Conservation (phyloP, 2,329 filamentous ascomycete genomes). For the Xylariomycetidae sp. region DNA sequence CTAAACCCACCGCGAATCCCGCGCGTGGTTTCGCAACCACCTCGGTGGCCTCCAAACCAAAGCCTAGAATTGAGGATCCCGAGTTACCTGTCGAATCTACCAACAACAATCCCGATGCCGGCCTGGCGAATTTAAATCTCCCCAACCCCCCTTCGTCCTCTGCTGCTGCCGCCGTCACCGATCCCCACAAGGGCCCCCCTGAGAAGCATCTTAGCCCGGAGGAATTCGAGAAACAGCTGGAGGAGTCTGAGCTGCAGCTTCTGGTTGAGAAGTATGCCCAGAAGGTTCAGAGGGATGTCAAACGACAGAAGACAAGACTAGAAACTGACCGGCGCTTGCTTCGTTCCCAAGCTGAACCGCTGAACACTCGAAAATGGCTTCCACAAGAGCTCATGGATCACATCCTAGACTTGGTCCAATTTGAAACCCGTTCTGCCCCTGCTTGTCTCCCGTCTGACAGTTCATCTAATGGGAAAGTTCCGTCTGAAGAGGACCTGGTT, state of each 20-base stretch:
- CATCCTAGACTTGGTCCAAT: slow-evolving; percentile 67
- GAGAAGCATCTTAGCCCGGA: slow-evolving; percentile 63
- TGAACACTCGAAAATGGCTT: slow-evolving; percentile 75
- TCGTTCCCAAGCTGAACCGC: slow-evolving; percentile 68
- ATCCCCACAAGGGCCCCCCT: slow-evolving; percentile 1
- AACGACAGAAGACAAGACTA: slow-evolving; percentile 70
- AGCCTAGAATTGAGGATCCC: slow-evolving; percentile 58
- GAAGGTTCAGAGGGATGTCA: slow-evolving; percentile 75
- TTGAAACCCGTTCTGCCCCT: slow-evolving; percentile 56
- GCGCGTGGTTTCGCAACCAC: slow-evolving; percentile 92
- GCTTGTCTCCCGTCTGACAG: slow-evolving; percentile 45
- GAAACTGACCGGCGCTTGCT: slow-evolving; percentile 83
- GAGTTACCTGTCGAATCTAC: no score
- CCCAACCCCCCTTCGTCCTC: slow-evolving; percentile 5
- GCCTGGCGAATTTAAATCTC: slow-evolving; percentile 5
- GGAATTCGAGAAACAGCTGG: slow-evolving; percentile 83
- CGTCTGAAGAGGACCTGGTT: slow-evolving; percentile 72
- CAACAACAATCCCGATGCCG: slow-evolving; percentile 6
- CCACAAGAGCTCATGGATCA: slow-evolving; percentile 72
- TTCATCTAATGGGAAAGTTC: slow-evolving; percentile 44
- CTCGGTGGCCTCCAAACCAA: slow-evolving; percentile 83
- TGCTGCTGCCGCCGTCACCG: slow-evolving; percentile 1
- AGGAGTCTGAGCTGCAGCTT: slow-evolving; percentile 84
- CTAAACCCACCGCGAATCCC: slow-evolving; percentile 82
- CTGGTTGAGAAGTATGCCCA: slow-evolving; percentile 78